A percentile compares a stretch with the other conserved stretches of the same genome.
phyloP scores from a whole-genome alignment of 805 yeast genomes.

The Saccharomycopsis sp. region DNA sequence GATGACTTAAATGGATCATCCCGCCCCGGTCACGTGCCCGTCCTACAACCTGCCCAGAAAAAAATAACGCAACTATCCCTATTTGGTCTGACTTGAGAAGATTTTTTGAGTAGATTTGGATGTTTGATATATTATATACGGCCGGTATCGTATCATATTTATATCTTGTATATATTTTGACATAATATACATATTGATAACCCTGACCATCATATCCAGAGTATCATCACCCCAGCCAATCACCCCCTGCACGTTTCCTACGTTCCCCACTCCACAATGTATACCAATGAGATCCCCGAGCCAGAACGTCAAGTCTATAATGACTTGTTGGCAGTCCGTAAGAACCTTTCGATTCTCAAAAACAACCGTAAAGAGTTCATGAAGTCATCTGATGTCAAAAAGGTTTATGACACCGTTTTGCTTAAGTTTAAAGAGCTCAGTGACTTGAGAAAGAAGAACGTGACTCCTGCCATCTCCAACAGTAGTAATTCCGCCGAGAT shows the following conservation, averaged over 20 bases:
- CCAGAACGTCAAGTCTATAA: conserved; percentile 32
- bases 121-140: too few species aligned
- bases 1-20: too few species aligned
- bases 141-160: too few species aligned
- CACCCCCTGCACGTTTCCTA: too few species aligned
- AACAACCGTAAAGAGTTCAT: conserved; percentile 60
- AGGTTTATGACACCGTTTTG: conserved; percentile 53
- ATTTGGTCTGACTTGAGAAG: not conserved
- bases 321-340: conserved; percentile 38
- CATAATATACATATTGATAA: too few species aligned
- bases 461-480: conserved; percentile 5
- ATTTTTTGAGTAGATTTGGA: too few species aligned
- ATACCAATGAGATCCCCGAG: conserved; percentile 26
- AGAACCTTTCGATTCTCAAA: conserved; percentile 41
- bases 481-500: conserved; percentile 20
- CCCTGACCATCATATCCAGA: too few species aligned
- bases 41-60: too few species aligned
- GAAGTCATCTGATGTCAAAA: conserved; percentile 60
- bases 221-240: too few species aligned
- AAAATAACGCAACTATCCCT: conserved; percentile 4
- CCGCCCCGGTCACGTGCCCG: not conserved
- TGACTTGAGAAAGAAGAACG: conserved; percentile 41
- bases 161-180: too few species aligned
- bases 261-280: conserved; percentile 16
- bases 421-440: conserved; percentile 47